Conservation (phyloP, 148 eudicot species). For the Camellia granthamiana region DNA sequence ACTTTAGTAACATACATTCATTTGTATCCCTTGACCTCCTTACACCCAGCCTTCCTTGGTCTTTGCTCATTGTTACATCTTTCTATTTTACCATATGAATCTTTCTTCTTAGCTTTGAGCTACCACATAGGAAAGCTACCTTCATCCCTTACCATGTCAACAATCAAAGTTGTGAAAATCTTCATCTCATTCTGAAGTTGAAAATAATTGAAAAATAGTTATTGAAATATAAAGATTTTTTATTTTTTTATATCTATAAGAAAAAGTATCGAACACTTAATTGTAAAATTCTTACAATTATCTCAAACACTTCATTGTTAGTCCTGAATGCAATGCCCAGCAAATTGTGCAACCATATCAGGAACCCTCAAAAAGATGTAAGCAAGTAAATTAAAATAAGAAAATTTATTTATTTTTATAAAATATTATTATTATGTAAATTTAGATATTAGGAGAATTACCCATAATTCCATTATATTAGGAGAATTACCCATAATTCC, state of each 20-base stretch:
- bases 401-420: not conserved
- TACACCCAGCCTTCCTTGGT: too few species aligned
- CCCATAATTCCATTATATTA: conserved; percentile 26
- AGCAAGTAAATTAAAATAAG: not conserved
- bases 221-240: too few species aligned
- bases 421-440: not conserved
- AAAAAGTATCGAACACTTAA: not conserved
- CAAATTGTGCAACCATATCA: conserved; percentile 45
- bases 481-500: conserved; percentile 21
- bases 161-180: conserved; percentile 41
- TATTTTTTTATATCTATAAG: not conserved
- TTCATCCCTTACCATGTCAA: conserved; percentile 40
- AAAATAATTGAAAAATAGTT: not conserved
- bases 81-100: too few species aligned
- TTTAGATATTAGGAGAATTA: not conserved
- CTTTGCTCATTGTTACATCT: too few species aligned
- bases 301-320: conserved; percentile 37
- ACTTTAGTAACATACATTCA: too few species aligned
- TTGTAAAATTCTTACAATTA: not conserved
- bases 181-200: conserved; percentile 48
- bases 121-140: too few species aligned
- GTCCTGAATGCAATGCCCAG: conserved; percentile 39
- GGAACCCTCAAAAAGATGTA: conserved; percentile 29
- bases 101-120: too few species aligned
- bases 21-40: too few species aligned